Evolutionary conservation across 805 yeast genomes (phyloP).

Genomic region (Metschnikowia dekortorum): DNA sequence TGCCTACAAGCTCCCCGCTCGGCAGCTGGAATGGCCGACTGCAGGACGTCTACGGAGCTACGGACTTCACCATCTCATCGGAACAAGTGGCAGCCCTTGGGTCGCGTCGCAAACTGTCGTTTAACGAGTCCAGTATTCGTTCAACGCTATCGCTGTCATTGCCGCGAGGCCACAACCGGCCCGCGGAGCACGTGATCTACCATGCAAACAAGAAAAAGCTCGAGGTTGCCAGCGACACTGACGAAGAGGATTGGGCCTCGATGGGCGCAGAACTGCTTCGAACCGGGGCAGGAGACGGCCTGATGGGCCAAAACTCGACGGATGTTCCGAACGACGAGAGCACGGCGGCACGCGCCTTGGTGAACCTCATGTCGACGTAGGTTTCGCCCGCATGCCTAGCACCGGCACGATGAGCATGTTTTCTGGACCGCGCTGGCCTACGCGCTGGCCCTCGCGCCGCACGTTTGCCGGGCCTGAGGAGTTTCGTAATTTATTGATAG

Average conservation of each 20-base stretch:
- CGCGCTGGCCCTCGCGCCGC: too few relatives aligned
- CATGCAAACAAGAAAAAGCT: background rate
- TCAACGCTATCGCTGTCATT: conserved; percentile 34
- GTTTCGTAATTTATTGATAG: background rate
- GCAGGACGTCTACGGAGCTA: conserved; percentile 6
- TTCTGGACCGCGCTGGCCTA: background rate
- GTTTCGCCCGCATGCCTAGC: background rate
- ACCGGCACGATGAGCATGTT: too few relatives aligned
- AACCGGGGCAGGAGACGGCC: conserved; percentile 16
- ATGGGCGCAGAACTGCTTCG: conserved; percentile 76
- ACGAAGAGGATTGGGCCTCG: conserved; percentile 95
- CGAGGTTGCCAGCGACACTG: conserved; percentile 59
- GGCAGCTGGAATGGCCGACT: conserved; percentile 19
- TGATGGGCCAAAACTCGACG: background rate
- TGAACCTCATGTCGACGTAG: conserved; percentile 44
- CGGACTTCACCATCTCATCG: conserved; percentile 13
- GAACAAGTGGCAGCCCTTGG: conserved; percentile 21
- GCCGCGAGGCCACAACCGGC: conserved; percentile 9
- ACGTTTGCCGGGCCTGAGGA: too few relatives aligned
- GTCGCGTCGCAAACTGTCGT: conserved; percentile 35
- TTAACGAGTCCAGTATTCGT: conserved; percentile 41
- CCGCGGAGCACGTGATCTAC: conserved; percentile 4
- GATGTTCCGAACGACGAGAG: conserved; percentile 38
- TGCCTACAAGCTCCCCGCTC: conserved; percentile 22
- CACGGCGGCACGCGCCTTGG: conserved; percentile 59